Percentiles rank a stretch among this genome's conserved stretches.
Evolutionary conservation across 129 eudicot species (phyloP).

Genomic region (Erigeron canadensis): DNA sequence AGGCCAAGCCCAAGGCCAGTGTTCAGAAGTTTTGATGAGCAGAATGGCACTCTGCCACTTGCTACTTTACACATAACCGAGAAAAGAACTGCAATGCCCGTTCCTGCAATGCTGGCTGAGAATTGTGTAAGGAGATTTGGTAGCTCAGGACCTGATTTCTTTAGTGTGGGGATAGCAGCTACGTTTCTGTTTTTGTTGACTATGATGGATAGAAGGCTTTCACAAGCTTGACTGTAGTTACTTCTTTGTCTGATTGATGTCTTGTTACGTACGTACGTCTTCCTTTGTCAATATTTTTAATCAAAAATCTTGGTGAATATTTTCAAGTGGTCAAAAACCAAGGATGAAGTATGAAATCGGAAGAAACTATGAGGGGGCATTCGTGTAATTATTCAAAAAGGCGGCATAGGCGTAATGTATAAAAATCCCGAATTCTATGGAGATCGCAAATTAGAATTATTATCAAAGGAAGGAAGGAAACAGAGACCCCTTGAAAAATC

Average conservation of each 20-base stretch:
- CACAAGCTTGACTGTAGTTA: conserved; percentile 70
- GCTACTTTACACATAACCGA: conserved; percentile 60
- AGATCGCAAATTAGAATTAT: too few relatives aligned
- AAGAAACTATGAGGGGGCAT: too few relatives aligned
- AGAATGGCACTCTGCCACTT: conserved; percentile 54
- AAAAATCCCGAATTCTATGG: too few relatives aligned
- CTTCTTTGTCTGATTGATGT: conserved; percentile 41
- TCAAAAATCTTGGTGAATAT: too few relatives aligned
- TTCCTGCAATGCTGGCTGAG: conserved; percentile 95
- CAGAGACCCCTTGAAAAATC: too few relatives aligned
- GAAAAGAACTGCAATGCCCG: conserved; percentile 80
- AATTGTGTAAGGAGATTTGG: conserved; percentile 70
- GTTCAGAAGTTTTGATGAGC: conserved; percentile 56
- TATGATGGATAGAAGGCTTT: conserved; percentile 71
- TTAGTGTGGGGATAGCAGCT: conserved; percentile 46
- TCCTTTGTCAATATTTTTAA: too few relatives aligned
- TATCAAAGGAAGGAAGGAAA: too few relatives aligned
- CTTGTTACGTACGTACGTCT: too few relatives aligned
- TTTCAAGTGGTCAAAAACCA: too few relatives aligned
- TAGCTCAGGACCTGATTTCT: conserved; percentile 70
- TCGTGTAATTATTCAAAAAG: too few relatives aligned
- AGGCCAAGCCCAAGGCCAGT: conserved; percentile 84
- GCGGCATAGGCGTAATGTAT: too few relatives aligned
- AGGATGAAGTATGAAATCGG: too few relatives aligned
- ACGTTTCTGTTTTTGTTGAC: conserved; percentile 55